Base-by-base conservation (phyloP, 768 basidiomycete genomes). In the Serendipita sp. region DNA sequence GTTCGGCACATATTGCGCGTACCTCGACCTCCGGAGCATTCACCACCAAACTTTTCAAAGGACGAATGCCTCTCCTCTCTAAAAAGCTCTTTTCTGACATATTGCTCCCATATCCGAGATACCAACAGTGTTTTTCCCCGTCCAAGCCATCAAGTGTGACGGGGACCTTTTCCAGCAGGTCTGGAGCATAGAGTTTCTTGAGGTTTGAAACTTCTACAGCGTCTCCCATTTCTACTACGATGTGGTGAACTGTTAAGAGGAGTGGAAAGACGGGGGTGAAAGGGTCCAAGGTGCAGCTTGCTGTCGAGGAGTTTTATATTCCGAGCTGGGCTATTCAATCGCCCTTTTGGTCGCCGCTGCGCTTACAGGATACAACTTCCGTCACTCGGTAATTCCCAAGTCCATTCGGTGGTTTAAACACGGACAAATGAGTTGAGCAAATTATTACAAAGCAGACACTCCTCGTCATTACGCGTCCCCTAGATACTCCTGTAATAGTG, bases 401-500 rank as follows among this genome's bases (percentile, higher is more conserved):
- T 5, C 6, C 13, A 5, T 13, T 40, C 37, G 37, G 37, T 13
- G 13, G 37, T 40, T 40, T 40, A 5, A 40, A 40, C 23, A 40
- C 37, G 37, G 37, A 40, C 23, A 23, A 23, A 23, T 23, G 23
- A 23, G 23, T 23, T 40, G 37, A 40, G 37, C 37, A 40, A 40
- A 40, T 40, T 40, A 40, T 40, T 40, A 40, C 37, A 40, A 40
- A 40, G 37, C 37, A 40, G 5, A 13, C 13, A 40, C 37, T 6
- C 6, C 6, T 13, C 37, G 13, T 40, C 37, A 40, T 40, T 60
- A 60, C 55, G 55, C 23, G 34, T 79, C 76, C n/a, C 81, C 84
- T 68, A 82, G 78, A 67, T 85, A 85, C 72, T 96, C 91, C 69
- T 90, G 86, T 64, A 91, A 82, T 48, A 95, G 73, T 23, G 85